phyloP scores from a whole-genome alignment of 2,329 filamentous ascomycete genomes.

The Microcyclosporella mali region DNA sequence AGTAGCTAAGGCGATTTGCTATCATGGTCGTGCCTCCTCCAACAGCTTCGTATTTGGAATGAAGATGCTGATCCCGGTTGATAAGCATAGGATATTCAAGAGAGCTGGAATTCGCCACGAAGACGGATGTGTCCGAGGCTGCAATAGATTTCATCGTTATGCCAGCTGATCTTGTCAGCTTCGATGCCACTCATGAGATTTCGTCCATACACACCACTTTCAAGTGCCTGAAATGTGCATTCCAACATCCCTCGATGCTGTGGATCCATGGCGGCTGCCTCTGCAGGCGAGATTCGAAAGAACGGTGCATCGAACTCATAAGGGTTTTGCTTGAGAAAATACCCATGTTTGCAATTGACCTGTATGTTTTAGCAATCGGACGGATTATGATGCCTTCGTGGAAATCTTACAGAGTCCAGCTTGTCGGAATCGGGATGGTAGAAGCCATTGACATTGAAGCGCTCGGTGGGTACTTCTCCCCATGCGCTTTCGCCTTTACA shows the following conservation, averaged over 20 bases:
- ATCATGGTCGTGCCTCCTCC: slow-evolving; percentile 9
- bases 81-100: slow-evolving; percentile 13
- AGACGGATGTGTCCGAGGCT: slow-evolving; percentile 10
- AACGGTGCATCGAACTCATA: slow-evolving; percentile 21
- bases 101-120: slow-evolving; percentile 12
- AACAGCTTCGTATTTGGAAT: slow-evolving; percentile 14
- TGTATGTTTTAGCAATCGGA: no score
- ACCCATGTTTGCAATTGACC: slow-evolving; percentile 1
- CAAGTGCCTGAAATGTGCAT: no score
- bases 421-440: no score
- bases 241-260: slow-evolving; percentile 23
- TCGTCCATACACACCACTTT: no score
- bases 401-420: no score
- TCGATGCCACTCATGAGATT: no score
- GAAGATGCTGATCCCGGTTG: slow-evolving; percentile 11
- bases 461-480: background rate
- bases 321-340: slow-evolving; percentile 23
- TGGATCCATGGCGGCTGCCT: slow-evolving; percentile 25
- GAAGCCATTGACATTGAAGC: no score
- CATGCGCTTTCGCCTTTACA: background rate
- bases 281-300: slow-evolving; percentile 18
- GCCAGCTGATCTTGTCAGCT: no score
- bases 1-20: slow-evolving; percentile 15
- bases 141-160: slow-evolving; percentile 2
- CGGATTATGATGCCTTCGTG: no score